Evolutionary conservation across 768 basidiomycete genomes (phyloP).

Genomic region (Termitomyces sp.): DNA sequence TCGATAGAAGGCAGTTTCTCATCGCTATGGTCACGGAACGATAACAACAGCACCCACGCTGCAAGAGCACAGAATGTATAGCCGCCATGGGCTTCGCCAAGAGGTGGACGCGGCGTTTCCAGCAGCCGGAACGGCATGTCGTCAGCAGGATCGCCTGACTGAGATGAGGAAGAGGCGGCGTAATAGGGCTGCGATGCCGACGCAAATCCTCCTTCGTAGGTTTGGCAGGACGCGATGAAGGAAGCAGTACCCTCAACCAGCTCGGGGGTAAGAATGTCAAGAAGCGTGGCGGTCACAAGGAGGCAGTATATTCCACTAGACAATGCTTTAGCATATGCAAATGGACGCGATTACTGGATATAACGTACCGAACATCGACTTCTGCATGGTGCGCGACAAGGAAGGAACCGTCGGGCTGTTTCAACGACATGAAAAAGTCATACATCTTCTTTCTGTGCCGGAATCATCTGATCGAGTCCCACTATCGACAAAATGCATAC

Average conservation of each 20-base stretch:
- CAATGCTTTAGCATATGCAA: neutral
- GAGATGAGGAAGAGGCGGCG: conserved; percentile 26
- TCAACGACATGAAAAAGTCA: conserved; percentile 86
- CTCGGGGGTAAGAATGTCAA: conserved; percentile 87
- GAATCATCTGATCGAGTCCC: neutral
- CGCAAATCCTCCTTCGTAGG: conserved; percentile 95
- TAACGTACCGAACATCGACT: conserved; percentile 83
- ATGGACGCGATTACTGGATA: neutral
- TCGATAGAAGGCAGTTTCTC: conserved; percentile 46
- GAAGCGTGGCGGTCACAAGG: conserved; percentile 74
- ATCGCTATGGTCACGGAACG: conserved; percentile 34
- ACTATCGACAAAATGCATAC: conserved; percentile 13
- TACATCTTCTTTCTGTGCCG: conserved; percentile 68
- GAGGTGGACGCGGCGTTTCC: conserved; percentile 54
- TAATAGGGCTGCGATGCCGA: conserved; percentile 73
- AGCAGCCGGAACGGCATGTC: neutral
- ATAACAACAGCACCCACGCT: conserved; percentile 74
- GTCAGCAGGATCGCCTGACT: neutral
- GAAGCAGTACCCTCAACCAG: conserved; percentile 70
- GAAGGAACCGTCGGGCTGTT: conserved; percentile 92
- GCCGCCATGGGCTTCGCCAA: conserved; percentile 97
- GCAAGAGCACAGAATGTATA: conserved; percentile 95
- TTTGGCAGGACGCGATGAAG: conserved; percentile 90
- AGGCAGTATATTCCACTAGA: conserved; percentile 92
- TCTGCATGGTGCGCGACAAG: conserved; percentile 84